phyloP scores from a whole-genome alignment of 2,329 filamentous ascomycete species.

The Plectosphaerella plurivora region DNA sequence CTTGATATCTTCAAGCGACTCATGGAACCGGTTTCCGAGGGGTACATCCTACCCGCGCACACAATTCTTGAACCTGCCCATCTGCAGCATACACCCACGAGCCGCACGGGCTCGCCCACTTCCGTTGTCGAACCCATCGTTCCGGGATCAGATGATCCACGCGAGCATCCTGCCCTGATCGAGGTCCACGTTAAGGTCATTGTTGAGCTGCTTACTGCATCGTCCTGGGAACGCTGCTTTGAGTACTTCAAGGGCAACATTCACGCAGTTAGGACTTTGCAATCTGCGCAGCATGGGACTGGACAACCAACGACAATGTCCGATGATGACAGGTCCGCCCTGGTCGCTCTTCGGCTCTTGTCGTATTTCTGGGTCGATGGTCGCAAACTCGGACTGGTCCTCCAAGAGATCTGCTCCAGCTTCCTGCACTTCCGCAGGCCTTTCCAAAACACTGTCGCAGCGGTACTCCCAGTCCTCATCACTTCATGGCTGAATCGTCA shows the following conservation, averaged over 20 bases:
- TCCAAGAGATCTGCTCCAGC: constrained; percentile 63
- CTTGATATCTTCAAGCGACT: constrained; percentile 53
- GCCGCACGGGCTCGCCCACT: constrained; percentile 19
- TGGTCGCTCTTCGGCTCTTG: constrained; percentile 54
- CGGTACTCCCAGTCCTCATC: constrained; percentile 59
- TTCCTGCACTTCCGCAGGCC: constrained; percentile 62
- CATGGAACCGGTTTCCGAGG: constrained; percentile 55
- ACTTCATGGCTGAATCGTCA: constrained; percentile 62
- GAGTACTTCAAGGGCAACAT: constrained; percentile 52
- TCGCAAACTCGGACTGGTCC: constrained; percentile 54
- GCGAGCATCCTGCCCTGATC: constrained; percentile 36
- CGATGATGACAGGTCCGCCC: constrained; percentile 47
- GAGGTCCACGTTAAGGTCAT: constrained; percentile 52
- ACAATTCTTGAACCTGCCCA: constrained; percentile 51
- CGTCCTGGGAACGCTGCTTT: constrained; percentile 57
- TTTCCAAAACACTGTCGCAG: constrained; percentile 60
- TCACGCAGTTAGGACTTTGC: constrained; percentile 42
- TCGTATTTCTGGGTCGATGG: constrained; percentile 62
- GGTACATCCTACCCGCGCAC: constrained; percentile 49
- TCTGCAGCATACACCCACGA: constrained; percentile 20
- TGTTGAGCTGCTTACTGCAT: constrained; percentile 60
- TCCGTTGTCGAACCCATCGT: constrained; percentile 15
- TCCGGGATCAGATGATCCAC: constrained; percentile 2
- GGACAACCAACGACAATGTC: constrained; percentile 29
- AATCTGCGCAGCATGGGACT: constrained; percentile 31